These are phyloP conservation scores for Capsicum pubescens DNA, from an alignment of 257 asterid species.

Conservation along the genomic window DNA sequence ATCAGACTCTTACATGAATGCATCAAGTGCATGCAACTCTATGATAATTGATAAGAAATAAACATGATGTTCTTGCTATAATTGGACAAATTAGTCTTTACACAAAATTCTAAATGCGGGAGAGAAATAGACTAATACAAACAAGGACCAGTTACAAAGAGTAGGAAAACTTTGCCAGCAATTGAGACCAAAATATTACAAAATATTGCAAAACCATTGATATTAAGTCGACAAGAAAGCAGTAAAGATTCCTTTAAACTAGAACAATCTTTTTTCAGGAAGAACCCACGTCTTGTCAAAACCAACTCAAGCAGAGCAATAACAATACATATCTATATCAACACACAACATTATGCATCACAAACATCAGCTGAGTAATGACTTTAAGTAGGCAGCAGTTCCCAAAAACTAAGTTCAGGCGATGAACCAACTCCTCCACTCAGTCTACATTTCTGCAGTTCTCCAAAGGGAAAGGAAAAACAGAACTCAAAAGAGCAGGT, in stretches of 20 bases:
- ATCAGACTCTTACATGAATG: background rate
- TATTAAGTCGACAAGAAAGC: background rate
- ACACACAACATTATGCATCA: background rate
- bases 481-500: conserved; percentile 8
- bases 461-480: conserved; percentile 19
- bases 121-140: background rate
- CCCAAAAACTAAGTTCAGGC: background rate
- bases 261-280: background rate
- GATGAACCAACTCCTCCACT: background rate
- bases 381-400: background rate
- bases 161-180: background rate
- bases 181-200: background rate
- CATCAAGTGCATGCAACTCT: conserved; percentile 18
- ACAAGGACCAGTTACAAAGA: background rate
- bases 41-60: background rate
- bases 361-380: background rate
- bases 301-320: background rate
- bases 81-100: background rate
- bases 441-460: background rate
- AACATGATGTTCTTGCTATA: background rate
- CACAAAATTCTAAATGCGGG: background rate
- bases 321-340: background rate
- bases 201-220: background rate
- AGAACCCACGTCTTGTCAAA: background rate
- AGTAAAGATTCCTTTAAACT: background rate